Evolutionary conservation across 306 rosid species (phyloP).

Genomic region (Ziziphus jujuba): DNA sequence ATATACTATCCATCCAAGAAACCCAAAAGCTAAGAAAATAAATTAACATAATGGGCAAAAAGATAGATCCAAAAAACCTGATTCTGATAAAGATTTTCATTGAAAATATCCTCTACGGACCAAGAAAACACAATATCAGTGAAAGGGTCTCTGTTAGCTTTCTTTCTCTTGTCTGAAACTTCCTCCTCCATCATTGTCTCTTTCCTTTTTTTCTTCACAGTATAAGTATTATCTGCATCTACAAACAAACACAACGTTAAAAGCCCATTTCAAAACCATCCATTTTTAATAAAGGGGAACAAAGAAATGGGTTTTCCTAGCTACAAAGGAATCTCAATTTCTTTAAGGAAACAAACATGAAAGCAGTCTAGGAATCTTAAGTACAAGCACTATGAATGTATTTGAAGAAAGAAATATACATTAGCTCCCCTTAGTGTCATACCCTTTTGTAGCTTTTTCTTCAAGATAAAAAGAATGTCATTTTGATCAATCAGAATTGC

Average conservation of each 20-base stretch:
- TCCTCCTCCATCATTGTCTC: slow-evolving; percentile 33
- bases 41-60: not conserved
- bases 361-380: too few relatives aligned
- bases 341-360: too few relatives aligned
- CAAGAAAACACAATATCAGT: slow-evolving; percentile 47
- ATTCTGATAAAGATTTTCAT: slow-evolving; percentile 36
- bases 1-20: not conserved
- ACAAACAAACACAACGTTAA: not conserved
- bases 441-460: too few relatives aligned
- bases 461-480: too few relatives aligned
- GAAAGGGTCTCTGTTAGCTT: slow-evolving; percentile 5
- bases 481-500: too few relatives aligned
- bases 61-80: slow-evolving; percentile 26
- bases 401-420: too few relatives aligned
- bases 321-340: not conserved
- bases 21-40: not conserved
- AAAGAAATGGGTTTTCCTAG: not conserved
- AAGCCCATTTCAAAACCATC: not conserved
- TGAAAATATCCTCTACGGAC: slow-evolving; percentile 55
- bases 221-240: not conserved
- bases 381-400: too few relatives aligned
- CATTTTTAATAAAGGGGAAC: not conserved
- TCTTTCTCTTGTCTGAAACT: slow-evolving; percentile 28
- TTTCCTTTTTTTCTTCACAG: not conserved
- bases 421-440: too few relatives aligned